These are phyloP conservation scores for Piper betle DNA, from an alignment of 164 flowering plant species.

Conservation along the genomic window DNA sequence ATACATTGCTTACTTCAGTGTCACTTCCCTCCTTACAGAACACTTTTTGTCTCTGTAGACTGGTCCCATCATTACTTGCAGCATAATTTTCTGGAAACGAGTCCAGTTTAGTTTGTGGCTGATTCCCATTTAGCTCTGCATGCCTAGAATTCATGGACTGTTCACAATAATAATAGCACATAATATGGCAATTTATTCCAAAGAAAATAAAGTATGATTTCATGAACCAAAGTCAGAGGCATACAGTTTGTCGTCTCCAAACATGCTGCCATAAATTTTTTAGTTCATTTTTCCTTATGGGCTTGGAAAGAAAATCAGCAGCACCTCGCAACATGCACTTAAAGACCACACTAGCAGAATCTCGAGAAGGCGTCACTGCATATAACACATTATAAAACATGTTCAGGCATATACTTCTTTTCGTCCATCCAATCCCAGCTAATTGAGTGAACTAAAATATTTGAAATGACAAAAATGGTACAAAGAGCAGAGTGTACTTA, in stretches of 20 bases:
- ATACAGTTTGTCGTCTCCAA: conserved; percentile 87
- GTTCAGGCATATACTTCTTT: too few relatives aligned
- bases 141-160: conserved; percentile 21
- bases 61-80: conserved; percentile 27
- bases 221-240: conserved; percentile 3
- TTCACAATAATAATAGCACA: not conserved
- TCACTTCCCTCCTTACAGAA: conserved; percentile 64
- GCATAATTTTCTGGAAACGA: conserved; percentile 38
- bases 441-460: not conserved
- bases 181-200: not conserved
- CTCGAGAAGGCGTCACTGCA: conserved; percentile 94
- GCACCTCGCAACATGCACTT: conserved; percentile 94
- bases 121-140: conserved; percentile 22
- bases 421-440: not conserved
- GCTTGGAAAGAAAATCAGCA: conserved; percentile 93
- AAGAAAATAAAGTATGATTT: not conserved
- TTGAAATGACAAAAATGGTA: not conserved
- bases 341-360: conserved; percentile 61
- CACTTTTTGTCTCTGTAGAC: conserved; percentile 25
- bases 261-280: conserved; percentile 97
- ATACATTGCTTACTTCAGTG: conserved; percentile 49
- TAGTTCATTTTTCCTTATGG: conserved; percentile 80
- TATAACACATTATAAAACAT: not conserved
- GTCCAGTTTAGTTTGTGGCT: conserved; percentile 22
- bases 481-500: conserved; percentile 41